Percentiles rank a stretch among this genome's conserved stretches.
These are phyloP conservation scores for Friedmanniomyces simplex DNA, from an alignment of 495 filamentous ascomycete species.

Conservation along the genomic window DNA sequence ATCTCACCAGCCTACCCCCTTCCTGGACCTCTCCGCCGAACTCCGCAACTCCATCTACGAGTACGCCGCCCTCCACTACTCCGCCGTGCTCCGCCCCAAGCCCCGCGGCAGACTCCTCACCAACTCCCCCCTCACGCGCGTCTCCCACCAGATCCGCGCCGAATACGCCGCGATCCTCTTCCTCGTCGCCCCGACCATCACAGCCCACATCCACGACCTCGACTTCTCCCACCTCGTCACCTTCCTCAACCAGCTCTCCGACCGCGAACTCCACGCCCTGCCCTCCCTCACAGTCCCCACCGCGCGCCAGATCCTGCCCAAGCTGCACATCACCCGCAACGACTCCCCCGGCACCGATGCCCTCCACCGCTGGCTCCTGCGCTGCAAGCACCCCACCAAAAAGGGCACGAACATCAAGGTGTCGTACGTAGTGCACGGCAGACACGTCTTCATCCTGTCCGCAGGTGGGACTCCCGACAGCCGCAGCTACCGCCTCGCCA, in stretches of 20 bases:
- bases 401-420: background rate
- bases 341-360: background rate
- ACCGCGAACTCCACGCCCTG: background rate
- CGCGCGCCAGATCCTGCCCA: background rate
- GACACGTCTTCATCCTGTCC: background rate
- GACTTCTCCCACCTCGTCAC: slow-evolving; percentile 6
- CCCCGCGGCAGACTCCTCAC: background rate
- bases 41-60: slow-evolving; percentile 6
- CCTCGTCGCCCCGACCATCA: background rate
- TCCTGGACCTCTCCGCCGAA: background rate
- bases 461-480: no score
- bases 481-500: background rate
- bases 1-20: background rate
- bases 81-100: background rate
- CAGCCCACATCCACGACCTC: background rate
- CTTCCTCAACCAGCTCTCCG: slow-evolving; percentile 2
- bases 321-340: background rate
- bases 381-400: background rate
- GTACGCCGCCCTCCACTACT: background rate
- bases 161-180: background rate
- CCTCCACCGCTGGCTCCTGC: background rate
- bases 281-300: background rate
- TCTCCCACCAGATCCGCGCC: background rate
- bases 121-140: background rate
- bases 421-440: background rate